A percentile compares a stretch with the other conserved stretches of the same genome.
phyloP scores from a whole-genome alignment of 306 rosid genomes.

The Chamaecrista fasciculata region DNA sequence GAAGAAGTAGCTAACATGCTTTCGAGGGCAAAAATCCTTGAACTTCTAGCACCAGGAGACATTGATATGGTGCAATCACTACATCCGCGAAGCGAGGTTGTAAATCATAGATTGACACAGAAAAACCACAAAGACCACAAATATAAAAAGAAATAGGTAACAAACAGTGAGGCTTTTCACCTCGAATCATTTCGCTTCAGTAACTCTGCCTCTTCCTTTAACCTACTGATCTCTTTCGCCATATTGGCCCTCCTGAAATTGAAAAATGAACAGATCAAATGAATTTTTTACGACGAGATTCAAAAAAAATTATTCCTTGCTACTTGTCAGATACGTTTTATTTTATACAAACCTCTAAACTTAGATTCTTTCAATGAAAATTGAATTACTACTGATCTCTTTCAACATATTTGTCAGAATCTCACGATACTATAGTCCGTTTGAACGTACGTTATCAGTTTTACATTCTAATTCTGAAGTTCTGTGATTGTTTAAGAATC shows the following conservation, averaged over 20 bases:
- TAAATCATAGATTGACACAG: constrained; percentile 21
- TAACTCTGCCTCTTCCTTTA: constrained; percentile 43
- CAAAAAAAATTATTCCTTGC: neutral
- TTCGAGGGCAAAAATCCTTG: constrained; percentile 87
- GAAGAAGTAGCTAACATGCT: constrained; percentile 86
- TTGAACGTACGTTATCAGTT: no score
- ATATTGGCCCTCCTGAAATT: constrained; percentile 47
- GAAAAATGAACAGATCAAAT: constrained; percentile 3
- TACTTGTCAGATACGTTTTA: neutral
- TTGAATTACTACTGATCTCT: no score
- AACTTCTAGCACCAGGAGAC: constrained; percentile 97
- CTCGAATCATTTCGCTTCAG: constrained; percentile 34
- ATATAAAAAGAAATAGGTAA: neutral
- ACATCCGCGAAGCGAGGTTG: constrained; percentile 2
- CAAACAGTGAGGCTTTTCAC: constrained; percentile 23
- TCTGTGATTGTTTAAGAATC: constrained; percentile 7
- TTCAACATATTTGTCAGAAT: constrained; percentile 1
- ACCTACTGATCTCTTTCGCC: constrained; percentile 45
- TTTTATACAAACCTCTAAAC: no score
- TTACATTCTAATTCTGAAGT: neutral
- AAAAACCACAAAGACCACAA: constrained; percentile 11
- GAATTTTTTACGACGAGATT: neutral
- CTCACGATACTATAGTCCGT: no score
- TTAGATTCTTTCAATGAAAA: no score
- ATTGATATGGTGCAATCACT: constrained; percentile 53